These are phyloP conservation scores for Monilinia polystroma DNA, from an alignment of 2,329 filamentous ascomycete genomes.

Conservation along the genomic window DNA sequence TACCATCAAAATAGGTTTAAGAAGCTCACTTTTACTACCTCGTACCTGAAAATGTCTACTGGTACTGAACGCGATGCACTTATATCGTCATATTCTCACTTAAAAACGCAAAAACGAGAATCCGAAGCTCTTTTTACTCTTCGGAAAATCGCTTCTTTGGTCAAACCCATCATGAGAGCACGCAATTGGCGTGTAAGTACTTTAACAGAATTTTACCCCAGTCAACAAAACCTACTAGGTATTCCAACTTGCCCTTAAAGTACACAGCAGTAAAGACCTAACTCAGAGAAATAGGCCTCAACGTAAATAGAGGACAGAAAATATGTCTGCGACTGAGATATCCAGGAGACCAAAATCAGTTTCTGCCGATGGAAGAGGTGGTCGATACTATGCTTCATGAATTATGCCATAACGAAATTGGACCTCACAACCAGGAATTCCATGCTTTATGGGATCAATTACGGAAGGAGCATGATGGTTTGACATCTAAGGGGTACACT, in stretches of 20 bases:
- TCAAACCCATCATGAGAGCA: conserved; percentile 93
- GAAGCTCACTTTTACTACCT: neutral
- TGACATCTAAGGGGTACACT: conserved; percentile 79
- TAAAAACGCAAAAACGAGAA: conserved; percentile 49
- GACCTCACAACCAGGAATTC: conserved; percentile 80
- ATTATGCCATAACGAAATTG: conserved; percentile 82
- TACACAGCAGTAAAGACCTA: neutral
- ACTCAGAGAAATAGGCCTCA: conserved; percentile 57
- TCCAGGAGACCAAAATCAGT: conserved; percentile 69
- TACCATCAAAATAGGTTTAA: neutral
- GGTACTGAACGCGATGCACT: conserved; percentile 45
- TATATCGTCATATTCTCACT: conserved; percentile 52
- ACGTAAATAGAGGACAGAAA: conserved; percentile 71
- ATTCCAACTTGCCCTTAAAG: conserved; percentile 29
- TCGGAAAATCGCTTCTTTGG: conserved; percentile 78
- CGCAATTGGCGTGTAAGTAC: conserved; percentile 76
- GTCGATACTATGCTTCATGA: conserved; percentile 94
- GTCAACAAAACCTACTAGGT: conserved; percentile 71
- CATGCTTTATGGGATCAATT: conserved; percentile 87
- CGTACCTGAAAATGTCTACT: conserved; percentile 1
- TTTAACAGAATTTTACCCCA: conserved; percentile 82
- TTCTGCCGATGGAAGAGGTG: conserved; percentile 76
- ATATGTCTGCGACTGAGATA: conserved; percentile 83
- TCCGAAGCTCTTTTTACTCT: conserved; percentile 60
- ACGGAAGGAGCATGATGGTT: conserved; percentile 76